These are phyloP conservation scores for Auriscalpium vulgare DNA, from an alignment of 768 basidiomycete genomes.

Conservation along the genomic window DNA sequence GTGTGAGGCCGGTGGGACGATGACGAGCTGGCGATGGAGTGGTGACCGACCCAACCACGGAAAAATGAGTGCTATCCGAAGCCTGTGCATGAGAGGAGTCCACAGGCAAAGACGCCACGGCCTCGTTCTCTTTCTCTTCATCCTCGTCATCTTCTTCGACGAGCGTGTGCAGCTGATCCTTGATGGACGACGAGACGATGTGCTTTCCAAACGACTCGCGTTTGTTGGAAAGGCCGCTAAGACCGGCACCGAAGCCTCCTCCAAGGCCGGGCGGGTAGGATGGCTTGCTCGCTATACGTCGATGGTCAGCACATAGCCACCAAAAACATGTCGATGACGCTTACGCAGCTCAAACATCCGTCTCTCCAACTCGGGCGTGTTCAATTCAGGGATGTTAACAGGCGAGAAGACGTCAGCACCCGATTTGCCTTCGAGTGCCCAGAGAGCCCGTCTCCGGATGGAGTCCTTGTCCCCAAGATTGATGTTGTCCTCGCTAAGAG, in stretches of 20 bases:
- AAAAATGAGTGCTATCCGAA: not conserved
- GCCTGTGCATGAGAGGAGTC: not conserved
- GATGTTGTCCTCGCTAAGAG: conserved; percentile 57
- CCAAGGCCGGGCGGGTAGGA: conserved; percentile 46
- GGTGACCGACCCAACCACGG: conserved; percentile 11
- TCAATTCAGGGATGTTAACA: conserved; percentile 79
- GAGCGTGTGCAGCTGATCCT: conserved; percentile 72
- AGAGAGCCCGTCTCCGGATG: conserved; percentile 73
- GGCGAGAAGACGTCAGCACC: conserved; percentile 55
- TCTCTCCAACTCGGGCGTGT: conserved; percentile 48
- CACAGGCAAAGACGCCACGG: conserved; percentile 17
- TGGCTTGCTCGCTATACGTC: conserved; percentile 47
- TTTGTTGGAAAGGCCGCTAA: conserved; percentile 45
- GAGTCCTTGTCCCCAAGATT: conserved; percentile 70
- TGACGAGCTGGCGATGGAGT: conserved; percentile 36
- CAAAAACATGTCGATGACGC: conserved; percentile 23
- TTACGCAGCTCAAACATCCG: conserved; percentile 59
- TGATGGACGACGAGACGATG: conserved; percentile 52
- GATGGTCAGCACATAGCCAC: not conserved
- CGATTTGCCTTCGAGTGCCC: conserved; percentile 81
- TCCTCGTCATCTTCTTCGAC: conserved; percentile 87
- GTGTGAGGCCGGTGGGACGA: conserved; percentile 57
- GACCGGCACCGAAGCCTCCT: conserved; percentile 31
- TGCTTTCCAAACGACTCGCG: conserved; percentile 78
- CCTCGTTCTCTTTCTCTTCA: conserved; percentile 39